phyloP scores from a whole-genome alignment of 768 basidiomycete species.

The Panaeolus cyanescens region DNA sequence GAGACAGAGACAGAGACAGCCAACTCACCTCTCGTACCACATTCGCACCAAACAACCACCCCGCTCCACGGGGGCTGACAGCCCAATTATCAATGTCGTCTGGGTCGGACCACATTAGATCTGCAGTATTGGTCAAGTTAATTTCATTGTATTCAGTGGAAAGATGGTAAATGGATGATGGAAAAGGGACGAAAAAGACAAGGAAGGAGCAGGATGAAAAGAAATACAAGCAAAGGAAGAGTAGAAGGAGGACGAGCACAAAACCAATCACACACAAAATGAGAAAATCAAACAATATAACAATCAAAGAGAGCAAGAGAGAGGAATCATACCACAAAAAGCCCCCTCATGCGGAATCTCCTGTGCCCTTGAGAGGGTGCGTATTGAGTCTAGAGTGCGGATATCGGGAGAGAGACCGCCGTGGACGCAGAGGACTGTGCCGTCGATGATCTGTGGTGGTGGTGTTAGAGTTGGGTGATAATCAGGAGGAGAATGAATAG shows the following conservation, averaged over 20 bases:
- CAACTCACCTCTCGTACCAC: conserved; percentile 78
- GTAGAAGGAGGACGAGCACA: no score
- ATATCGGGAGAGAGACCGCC: conserved; percentile 97
- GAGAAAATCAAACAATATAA: no score
- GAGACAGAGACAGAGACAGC: not conserved
- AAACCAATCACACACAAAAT: no score
- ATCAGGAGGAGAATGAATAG: not conserved
- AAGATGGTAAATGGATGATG: not conserved
- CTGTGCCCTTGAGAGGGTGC: conserved; percentile 91
- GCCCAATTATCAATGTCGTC: conserved; percentile 97
- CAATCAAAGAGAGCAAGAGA: no score
- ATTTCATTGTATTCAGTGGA: not conserved
- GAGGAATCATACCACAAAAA: conserved; percentile 71
- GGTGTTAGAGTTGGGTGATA: not conserved
- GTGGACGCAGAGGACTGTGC: conserved; percentile 90
- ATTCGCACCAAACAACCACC: conserved; percentile 89
- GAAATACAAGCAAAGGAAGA: no score
- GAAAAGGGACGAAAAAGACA: no score
- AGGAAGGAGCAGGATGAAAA: no score
- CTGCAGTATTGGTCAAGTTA: conserved; percentile 38
- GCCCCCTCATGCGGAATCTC: conserved; percentile 99
- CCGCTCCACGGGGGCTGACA: conserved; percentile 93
- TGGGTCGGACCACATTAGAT: conserved; percentile 98
- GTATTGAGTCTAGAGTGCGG: conserved; percentile 90
- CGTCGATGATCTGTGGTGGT: conserved; percentile 88